A percentile compares a stretch with the other conserved stretches of the same genome.
Evolutionary conservation across 306 rosid species (phyloP).

Genomic region (Citrullus amarus): DNA sequence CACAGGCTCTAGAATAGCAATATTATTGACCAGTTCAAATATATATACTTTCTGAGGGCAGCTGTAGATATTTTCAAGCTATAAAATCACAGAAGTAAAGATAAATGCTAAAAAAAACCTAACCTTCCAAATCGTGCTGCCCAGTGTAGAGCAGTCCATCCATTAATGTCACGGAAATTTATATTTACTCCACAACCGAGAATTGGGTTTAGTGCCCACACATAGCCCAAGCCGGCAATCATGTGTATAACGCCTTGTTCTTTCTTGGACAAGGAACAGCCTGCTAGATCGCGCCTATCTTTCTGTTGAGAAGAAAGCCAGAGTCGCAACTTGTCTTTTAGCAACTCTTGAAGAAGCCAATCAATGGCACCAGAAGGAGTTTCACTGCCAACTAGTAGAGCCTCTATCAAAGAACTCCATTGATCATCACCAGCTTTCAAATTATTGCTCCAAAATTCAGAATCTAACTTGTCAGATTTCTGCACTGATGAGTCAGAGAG

Average conservation of each 20-base stretch:
- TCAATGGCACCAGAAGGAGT: slow-evolving; percentile 48
- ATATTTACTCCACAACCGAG: slow-evolving; percentile 62
- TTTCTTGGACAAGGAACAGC: slow-evolving; percentile 69
- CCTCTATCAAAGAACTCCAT: slow-evolving; percentile 52
- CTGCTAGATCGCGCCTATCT: slow-evolving; percentile 28
- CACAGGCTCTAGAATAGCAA: not conserved
- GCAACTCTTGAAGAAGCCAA: slow-evolving; percentile 82
- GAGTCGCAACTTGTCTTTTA: slow-evolving; percentile 58
- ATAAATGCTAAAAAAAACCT: not conserved
- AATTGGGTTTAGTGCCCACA: slow-evolving; percentile 82
- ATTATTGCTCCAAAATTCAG: slow-evolving; percentile 24
- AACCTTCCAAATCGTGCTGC: slow-evolving; percentile 95
- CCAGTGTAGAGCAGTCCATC: slow-evolving; percentile 96
- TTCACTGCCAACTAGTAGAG: slow-evolving; percentile 57
- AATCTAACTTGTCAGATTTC: slow-evolving; percentile 23
- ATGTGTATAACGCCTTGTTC: slow-evolving; percentile 89
- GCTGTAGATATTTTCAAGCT: not conserved
- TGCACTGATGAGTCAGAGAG: slow-evolving; percentile 32
- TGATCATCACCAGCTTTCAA: slow-evolving; percentile 44
- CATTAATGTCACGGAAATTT: slow-evolving; percentile 91
- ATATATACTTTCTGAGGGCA: not conserved
- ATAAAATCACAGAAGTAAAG: slow-evolving; percentile 10
- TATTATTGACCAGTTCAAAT: not conserved
- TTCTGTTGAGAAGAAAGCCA: slow-evolving; percentile 59
- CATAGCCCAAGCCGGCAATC: slow-evolving; percentile 82